Evolutionary conservation across 495 filamentous ascomycete species (phyloP), one percentile per base, ranked within the genome.

Genomic region (Astrothelium macrocarpum): DNA sequence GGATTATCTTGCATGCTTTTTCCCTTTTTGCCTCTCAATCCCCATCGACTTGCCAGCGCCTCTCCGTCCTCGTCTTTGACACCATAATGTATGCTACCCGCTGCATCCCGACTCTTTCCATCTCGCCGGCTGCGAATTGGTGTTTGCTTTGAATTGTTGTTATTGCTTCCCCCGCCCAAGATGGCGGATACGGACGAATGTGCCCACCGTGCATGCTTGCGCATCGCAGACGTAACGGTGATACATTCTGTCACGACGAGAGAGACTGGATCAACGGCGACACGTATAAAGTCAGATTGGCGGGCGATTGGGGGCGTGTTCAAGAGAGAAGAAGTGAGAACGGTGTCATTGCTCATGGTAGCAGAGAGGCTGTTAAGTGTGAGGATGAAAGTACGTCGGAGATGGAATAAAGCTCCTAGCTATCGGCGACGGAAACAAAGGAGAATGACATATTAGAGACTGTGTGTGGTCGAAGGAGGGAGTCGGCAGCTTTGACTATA

Each of bases 1-100:
- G 94, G 95, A 71, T 97, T 97, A 77, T 99, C 94, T 79, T 96
- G 90, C 82, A 97, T 89, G 77, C 91, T 97, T 82, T 91, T 95
- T 36, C 94, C 95, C 74, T 91, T 96, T 85, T 96, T 97, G 60
- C 94, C 94, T 68, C 95, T 81, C 64, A 97, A 74, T 1, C 94
- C 94, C 94, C 94, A 99, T 73, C 83, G 74, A 72, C 83, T 86
- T 56, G 80, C 82, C 69, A 85, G 71, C 14, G 71, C 76, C 73
- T 80, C 82, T 67, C 84, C 82, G 59, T 74, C 75, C 60, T 73
- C 77, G 34, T 64, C 62, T 26, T 67, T 70, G 1, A 61, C 62
- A 10, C 63, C 39, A 29, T 28, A 56, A 29, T 56, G 49, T 1
- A 56, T 25, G 49, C 49, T 29, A 10, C 66, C 66, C 28, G 66